Evolutionary conservation across 2,329 filamentous ascomycete species (phyloP), one percentile per base, ranked within the genome.

Genomic region (Claviceps pazoutovae): DNA sequence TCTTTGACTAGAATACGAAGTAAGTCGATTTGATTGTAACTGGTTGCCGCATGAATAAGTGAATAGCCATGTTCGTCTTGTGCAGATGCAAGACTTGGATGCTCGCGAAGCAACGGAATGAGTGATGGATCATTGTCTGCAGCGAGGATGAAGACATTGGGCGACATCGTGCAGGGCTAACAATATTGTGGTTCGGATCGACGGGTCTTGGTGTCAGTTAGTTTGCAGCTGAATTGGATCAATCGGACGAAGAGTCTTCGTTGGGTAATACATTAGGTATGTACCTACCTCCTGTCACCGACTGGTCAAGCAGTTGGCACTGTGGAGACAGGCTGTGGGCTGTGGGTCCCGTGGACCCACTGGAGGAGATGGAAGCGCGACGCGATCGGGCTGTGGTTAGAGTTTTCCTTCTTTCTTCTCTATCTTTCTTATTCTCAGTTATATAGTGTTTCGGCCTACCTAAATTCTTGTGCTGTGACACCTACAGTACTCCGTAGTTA

Each of bases 41-140:
- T 96, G 17, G 88, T 84, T 16, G 91, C 88, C 50, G 93, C 93
- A 68, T 98, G 93, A 48, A 97, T 73, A 26, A 97, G 80, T 46
- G 89, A 95, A 72, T 98, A 98, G 61, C 93, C 93, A 62, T 96
- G 86, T 54, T 85, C 82, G 67, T 98, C 93, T 70, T 95, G 88
- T 50, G 77, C 71, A 2, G 82, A 78, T 51, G 93, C 91, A 50
- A 95, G 74, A n/a, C 79, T 69, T 37, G 88, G 87, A 58, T 88
- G 79, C 55, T 82, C 73, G 56, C 79, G 78, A 50, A 98, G 82
- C 58, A 90, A 80, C 53, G 81, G 73, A 55, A 95, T 74, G 51
- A 98, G 80, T 45, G 78, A 74, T 43, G 80, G 71, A 49, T 84
- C 85, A 62, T 88, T 84, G 66, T 95, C 91, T 54, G 91, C 87